Evolutionary conservation across 176 grass and related monocot genomes (phyloP), one percentile per base, ranked within the genome.

Genomic region (Echinochloa phyllopogon): DNA sequence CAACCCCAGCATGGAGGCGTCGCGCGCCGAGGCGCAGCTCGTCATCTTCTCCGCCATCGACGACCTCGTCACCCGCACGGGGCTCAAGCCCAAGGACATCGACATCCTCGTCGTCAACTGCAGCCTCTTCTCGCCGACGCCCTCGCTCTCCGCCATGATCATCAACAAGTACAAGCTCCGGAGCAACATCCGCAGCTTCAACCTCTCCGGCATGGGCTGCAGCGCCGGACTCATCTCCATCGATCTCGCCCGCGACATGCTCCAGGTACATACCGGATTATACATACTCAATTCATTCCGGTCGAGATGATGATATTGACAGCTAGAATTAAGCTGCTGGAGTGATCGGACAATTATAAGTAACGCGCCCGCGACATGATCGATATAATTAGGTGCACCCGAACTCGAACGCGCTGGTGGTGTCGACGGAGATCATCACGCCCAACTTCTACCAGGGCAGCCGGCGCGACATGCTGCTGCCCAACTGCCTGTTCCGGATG

Each of bases 401-500:
- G 0, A 89, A 86, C 72, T 97, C 94, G 50, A 97, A 92, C 79
- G 94, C 92, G 29, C 80, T 97, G 33, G 94, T 97, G 68, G 83
- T 97, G 43, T 97, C 94, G 0, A 97, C 94, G 16, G 94, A 97
- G 89, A 94, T 94, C 79, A 97, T 97, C 57, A 97, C 94, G 12
- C 94, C 94, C 39, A 97, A 97, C 88, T 97, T 92, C 81, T 97
- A 97, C 90, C 61, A 77, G 37, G 94, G 94, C 0, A 89, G 40
- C 41, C 76, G 90, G 3, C 80, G 90, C 3, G 90, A 92, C 86
- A 97, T 97, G 94, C 83, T 97, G 27, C 90, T 97, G 2, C 90
- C 94, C 6, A 97, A 97, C 83, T 97, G 94, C 90, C 88, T 97
- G 2, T 97, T 97, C 80, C 86, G 92, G 73, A 97, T 97, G 94